Evolutionary conservation across 139 green algal genomes (phyloP).

Genomic region (Desmodesmus armatus): DNA sequence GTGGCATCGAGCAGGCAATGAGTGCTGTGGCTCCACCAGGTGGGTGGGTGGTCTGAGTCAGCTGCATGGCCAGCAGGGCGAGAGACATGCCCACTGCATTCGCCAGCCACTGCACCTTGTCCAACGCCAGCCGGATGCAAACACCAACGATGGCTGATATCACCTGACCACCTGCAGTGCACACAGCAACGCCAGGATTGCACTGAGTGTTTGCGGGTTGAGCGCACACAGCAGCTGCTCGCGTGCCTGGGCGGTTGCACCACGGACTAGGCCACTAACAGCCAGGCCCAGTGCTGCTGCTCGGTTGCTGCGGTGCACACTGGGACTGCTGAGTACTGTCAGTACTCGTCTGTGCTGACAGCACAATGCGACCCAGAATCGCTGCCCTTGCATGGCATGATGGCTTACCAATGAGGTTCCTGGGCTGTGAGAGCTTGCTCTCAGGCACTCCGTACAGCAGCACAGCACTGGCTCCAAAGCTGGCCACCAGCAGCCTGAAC

Average conservation of each 20-base stretch:
- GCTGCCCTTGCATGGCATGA: no score
- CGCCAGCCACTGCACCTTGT: slow-evolving; percentile 42
- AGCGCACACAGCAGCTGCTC: not conserved
- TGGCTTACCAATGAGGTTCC: slow-evolving; percentile 62
- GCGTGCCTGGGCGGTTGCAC: no score
- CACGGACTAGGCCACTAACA: no score
- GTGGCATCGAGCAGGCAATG: slow-evolving; percentile 36
- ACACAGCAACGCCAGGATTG: not conserved
- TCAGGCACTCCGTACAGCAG: slow-evolving; percentile 60
- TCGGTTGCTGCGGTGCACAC: not conserved
- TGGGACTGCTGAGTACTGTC: not conserved
- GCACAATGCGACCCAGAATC: no score
- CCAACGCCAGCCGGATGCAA: slow-evolving; percentile 37
- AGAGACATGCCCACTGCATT: slow-evolving; percentile 58
- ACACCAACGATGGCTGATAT: slow-evolving; percentile 54
- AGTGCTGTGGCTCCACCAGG: slow-evolving; percentile 61
- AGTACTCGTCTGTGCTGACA: not conserved
- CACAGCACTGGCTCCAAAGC: slow-evolving; percentile 63
- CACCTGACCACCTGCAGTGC: slow-evolving; percentile 55
- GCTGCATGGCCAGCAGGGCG: slow-evolving; percentile 54
- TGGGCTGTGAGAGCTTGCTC: slow-evolving; percentile 57
- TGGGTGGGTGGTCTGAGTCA: slow-evolving; percentile 54
- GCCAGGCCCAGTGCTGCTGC: no score
- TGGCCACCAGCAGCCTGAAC: slow-evolving; percentile 52
- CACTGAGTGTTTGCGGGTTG: no score